Evolutionary conservation across 768 basidiomycete genomes (phyloP), one percentile per base, ranked within the genome.

Genomic region (Trametes gibbosa): DNA sequence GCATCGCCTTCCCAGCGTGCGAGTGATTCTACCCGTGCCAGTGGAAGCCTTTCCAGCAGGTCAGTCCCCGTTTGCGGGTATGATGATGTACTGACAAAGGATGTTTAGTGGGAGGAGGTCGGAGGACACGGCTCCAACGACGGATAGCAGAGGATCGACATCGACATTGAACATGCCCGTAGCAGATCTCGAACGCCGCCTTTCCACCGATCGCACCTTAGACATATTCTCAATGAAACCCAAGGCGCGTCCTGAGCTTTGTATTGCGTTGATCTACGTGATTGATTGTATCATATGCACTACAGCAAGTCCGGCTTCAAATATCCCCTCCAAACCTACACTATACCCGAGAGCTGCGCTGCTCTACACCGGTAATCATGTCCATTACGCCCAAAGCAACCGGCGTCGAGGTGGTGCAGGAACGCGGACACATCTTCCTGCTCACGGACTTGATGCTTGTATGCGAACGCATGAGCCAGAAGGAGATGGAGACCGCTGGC

Each of bases 191-290:
- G 96, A 98, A 70, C 77, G 81, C 34, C 79, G 92, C 25, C 78
- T 99, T 34, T 81, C 86, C 27, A 87, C 92, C 0, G 83, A 88
- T 29, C 78, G 82, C 19, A 92, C 92, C 8, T 75, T 98, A 27
- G 97, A 99, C 71, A 86, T 99, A 45, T 99, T 99, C 72, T 92
- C 92, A 1, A 96, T 99, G 94, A 82, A 84, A 62, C 89, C 89
- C 0, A 95, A 93, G 84, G 96, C 93, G 62, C 61, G 73, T 59
- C n/a, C 48, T 19, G 19, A 41, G n/a, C 27, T 32, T 17, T 17
- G 63, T 64, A 49, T 24, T 14, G 9, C 45, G 56, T 5, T 14
- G 37, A 56, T n/a, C 29, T 10, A 32, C 10, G 21, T 32, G 43
- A 19, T 58, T 40, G 54, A 53, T 19, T 35, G 53, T n/a, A 37